A percentile compares a stretch with the other conserved stretches of the same genome.
Evolutionary conservation across 1,284 basidiomycete genomes (phyloP).

Genomic region (Ganoderma leucocontextum): DNA sequence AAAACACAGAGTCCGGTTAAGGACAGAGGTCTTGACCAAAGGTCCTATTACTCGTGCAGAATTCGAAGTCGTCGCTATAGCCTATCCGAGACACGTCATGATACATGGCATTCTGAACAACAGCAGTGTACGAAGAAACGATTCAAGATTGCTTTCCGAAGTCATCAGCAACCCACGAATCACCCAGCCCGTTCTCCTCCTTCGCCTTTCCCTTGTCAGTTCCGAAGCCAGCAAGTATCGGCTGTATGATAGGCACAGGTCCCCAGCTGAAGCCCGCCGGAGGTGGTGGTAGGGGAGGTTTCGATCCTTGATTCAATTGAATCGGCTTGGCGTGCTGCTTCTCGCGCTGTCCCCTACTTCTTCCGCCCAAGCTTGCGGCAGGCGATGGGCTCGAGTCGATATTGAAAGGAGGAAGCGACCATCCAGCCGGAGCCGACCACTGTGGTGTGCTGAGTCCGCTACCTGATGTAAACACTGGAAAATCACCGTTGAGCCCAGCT

Average conservation of each 20-base stretch:
- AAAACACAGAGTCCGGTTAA: background rate
- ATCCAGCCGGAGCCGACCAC: conserved; percentile 16
- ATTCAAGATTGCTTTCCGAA: conserved; percentile 24
- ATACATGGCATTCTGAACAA: conserved; percentile 17
- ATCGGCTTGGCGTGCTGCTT: conserved; percentile 54
- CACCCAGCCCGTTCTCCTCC: conserved; percentile 24
- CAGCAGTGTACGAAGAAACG: background rate
- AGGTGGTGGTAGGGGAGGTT: conserved; percentile 44
- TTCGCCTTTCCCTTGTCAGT: conserved; percentile 13
- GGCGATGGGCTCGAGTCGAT: conserved; percentile 10
- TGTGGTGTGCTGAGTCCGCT: background rate
- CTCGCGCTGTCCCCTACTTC: conserved; percentile 17
- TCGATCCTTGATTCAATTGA: conserved; percentile 45
- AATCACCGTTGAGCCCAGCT: conserved; percentile 26
- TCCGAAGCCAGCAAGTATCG: conserved; percentile 37
- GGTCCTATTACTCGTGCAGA: background rate
- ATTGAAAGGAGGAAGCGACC: conserved; percentile 10
- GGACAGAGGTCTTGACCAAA: background rate
- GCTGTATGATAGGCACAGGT: conserved; percentile 58
- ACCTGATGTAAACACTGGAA: background rate
- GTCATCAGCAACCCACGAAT: conserved; percentile 40
- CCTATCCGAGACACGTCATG: conserved; percentile 17
- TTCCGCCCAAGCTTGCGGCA: conserved; percentile 13
- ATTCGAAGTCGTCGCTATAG: conserved; percentile 17
- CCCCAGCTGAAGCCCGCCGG: conserved; percentile 68